These are phyloP conservation scores for Mycosarcoma maydis DNA, from an alignment of 1,284 basidiomycete genomes.

Conservation along the genomic window DNA sequence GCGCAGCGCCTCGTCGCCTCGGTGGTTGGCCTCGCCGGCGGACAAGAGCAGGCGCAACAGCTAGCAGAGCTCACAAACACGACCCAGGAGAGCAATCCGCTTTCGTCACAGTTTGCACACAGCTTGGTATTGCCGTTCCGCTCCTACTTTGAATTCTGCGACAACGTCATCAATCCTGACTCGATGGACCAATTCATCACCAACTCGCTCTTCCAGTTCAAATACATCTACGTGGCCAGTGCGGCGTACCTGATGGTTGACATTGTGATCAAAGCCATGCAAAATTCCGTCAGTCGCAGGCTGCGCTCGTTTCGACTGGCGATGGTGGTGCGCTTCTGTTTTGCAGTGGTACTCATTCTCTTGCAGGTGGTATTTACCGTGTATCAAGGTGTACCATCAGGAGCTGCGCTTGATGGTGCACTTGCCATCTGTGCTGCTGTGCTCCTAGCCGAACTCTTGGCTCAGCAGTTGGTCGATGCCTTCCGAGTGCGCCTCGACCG, in stretches of 20 bases:
- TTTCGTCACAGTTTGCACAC: constrained; percentile 20
- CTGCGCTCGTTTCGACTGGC: constrained; percentile 21
- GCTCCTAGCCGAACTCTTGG: constrained; percentile 29
- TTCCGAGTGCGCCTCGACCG: constrained; percentile 10
- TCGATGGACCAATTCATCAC: constrained; percentile 19
- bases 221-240: constrained; percentile 40
- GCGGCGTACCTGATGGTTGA: constrained; percentile 29
- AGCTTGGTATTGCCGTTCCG: constrained; percentile 29
- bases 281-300: constrained; percentile 7
- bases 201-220: constrained; percentile 39
- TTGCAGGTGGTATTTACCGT: constrained; percentile 35
- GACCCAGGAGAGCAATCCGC: constrained; percentile 4
- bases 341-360: constrained; percentile 22
- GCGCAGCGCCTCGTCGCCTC: constrained; percentile 21
- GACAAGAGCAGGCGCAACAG: not conserved
- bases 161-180: constrained; percentile 33
- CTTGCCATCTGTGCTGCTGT: constrained; percentile 34
- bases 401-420: constrained; percentile 24
- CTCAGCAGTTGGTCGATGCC: constrained; percentile 26
- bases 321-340: constrained; percentile 21
- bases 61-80: constrained; percentile 11
- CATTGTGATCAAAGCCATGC: constrained; percentile 42
- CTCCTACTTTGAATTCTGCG: constrained; percentile 23
- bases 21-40: constrained; percentile 24
- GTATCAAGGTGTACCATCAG: constrained; percentile 14